A percentile compares a stretch with the other conserved stretches of the same genome.
These are phyloP conservation scores for Talaromyces thailandensis DNA, from an alignment of 495 filamentous ascomycete species.

Conservation along the genomic window DNA sequence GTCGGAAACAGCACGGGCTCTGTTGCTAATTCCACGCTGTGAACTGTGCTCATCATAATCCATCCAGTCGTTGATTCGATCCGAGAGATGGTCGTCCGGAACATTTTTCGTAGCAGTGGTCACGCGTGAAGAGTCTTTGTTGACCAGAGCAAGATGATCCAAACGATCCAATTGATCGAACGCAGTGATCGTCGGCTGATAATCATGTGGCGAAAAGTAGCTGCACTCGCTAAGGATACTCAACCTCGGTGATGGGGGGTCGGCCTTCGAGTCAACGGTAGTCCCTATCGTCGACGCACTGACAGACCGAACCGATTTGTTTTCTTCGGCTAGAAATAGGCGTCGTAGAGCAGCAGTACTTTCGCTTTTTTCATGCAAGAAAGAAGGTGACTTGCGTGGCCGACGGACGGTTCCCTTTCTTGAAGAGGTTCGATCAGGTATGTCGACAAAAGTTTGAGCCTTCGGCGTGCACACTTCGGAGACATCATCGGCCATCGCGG, in stretches of 20 bases:
- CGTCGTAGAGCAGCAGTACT: slow-evolving; percentile 58
- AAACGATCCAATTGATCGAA: slow-evolving; percentile 20
- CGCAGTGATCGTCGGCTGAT: slow-evolving; percentile 8
- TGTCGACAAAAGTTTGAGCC: slow-evolving; percentile 20
- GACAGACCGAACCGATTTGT: slow-evolving; percentile 22
- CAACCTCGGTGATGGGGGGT: slow-evolving; percentile 51
- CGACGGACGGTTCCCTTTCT: slow-evolving; percentile 20
- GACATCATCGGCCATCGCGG: slow-evolving; percentile 13
- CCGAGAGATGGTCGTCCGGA: neutral
- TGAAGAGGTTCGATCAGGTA: slow-evolving; percentile 33
- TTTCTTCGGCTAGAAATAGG: slow-evolving; percentile 45
- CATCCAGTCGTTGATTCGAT: slow-evolving; percentile 25
- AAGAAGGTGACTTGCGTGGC: slow-evolving; percentile 52
- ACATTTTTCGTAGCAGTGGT: neutral
- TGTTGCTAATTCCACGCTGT: neutral
- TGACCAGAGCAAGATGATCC: neutral
- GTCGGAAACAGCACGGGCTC: slow-evolving; percentile 4
- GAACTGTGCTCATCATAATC: slow-evolving; percentile 2
- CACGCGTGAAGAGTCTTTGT: neutral
- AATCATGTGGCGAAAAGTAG: slow-evolving; percentile 47
- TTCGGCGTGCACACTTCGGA: slow-evolving; percentile 16
- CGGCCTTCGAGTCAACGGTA: slow-evolving; percentile 25
- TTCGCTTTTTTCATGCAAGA: slow-evolving; percentile 51
- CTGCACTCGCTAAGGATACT: slow-evolving; percentile 76
- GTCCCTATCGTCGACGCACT: slow-evolving; percentile 28